Conservation (phyloP, 2,329 filamentous ascomycete genomes). For the Trichoderma afroharzianum region DNA sequence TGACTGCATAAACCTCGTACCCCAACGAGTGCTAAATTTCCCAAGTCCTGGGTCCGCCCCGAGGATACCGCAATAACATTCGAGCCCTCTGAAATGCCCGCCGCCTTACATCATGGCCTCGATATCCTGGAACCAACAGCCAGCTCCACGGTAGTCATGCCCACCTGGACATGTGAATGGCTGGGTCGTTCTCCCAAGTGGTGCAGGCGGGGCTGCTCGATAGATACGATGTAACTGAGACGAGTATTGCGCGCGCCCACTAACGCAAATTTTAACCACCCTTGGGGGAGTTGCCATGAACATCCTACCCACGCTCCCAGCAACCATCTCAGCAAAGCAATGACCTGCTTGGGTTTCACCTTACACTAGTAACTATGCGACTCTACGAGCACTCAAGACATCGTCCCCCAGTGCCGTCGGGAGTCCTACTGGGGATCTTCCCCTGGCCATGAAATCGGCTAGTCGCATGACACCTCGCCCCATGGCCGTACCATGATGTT, state of each 20-base stretch:
- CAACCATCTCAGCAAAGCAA: background rate
- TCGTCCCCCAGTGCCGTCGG: background rate
- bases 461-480: background rate
- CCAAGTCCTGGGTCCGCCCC: background rate
- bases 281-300: background rate
- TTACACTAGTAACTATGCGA: background rate
- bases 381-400: background rate
- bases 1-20: background rate
- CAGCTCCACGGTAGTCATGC: background rate
- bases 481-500: background rate
- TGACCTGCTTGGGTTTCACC: background rate
- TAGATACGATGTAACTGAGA: background rate
- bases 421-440: background rate
- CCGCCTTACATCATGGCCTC: conserved; percentile 4
- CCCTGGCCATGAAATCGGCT: background rate
- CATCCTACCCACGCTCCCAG: background rate
- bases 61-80: background rate
- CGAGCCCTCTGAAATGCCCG: background rate
- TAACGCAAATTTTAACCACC: background rate
- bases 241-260: background rate
- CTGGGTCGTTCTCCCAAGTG: background rate
- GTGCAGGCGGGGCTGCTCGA: background rate
- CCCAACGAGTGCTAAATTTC: background rate
- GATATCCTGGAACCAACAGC: conserved; percentile 10
- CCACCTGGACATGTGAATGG: background rate